Evolutionary conservation across 257 asterid species (phyloP).

Genomic region (Forsythia viridissima): DNA sequence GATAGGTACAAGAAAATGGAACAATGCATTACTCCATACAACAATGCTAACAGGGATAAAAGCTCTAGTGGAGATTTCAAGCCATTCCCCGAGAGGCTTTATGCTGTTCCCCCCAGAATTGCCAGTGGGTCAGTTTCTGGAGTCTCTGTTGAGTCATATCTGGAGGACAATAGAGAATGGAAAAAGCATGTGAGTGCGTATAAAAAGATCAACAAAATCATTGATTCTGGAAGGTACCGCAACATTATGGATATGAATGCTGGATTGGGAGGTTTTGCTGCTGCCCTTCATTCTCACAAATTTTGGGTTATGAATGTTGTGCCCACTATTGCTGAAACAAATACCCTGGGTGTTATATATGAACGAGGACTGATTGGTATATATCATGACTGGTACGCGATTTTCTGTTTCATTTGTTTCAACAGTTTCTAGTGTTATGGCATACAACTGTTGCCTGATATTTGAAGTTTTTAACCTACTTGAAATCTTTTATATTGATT

Average conservation of each 20-base stretch:
- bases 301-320: conserved; percentile 96
- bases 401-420: conserved; percentile 4
- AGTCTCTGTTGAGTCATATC: conserved; percentile 61
- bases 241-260: conserved; percentile 99
- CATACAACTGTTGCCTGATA: neutral
- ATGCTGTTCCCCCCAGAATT: conserved; percentile 83
- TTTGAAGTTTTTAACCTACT: neutral
- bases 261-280: conserved; percentile 92
- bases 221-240: conserved; percentile 94
- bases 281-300: conserved; percentile 80
- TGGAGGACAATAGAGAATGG: conserved; percentile 81
- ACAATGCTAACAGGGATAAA: conserved; percentile 41
- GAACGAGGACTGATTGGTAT: conserved; percentile 95
- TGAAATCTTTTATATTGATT: neutral
- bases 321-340: conserved; percentile 83
- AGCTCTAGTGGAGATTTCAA: conserved; percentile 40
- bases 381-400: conserved; percentile 85
- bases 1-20: conserved; percentile 96
- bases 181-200: conserved; percentile 83
- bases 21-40: conserved; percentile 67
- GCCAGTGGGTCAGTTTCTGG: conserved; percentile 78
- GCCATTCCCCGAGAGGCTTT: conserved; percentile 90
- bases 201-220: conserved; percentile 69
- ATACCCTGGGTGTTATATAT: conserved; percentile 76
- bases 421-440: neutral